Base-by-base conservation (phyloP, 495 filamentous ascomycete genomes). In the Tetracladium setigerum region DNA sequence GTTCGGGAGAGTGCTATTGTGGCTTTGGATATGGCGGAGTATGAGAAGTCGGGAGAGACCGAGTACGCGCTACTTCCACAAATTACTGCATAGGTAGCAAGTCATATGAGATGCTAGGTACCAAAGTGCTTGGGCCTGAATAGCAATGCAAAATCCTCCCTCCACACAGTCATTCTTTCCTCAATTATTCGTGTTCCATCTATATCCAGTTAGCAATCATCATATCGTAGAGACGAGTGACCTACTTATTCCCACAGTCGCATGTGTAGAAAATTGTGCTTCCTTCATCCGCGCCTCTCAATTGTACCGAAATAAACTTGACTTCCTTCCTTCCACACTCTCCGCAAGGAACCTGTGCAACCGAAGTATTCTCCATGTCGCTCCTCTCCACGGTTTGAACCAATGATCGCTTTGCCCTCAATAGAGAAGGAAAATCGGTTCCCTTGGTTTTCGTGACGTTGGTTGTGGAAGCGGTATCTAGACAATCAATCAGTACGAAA, bases 21-120 rank as follows among this genome's bases (percentile, higher is more conserved):
- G 41, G 92, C 92, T 15, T 67, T 99, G 45, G 92, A 99, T 62
- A 99, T 99, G 94, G 92, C 89, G 2, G 89, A 95, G 62, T 95
- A 84, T 60, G 92, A 99, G 74, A 89, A 85, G 74, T 87, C 78
- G 58, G 85, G 85, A 14, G 77, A 94, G 66, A 67, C 79, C 14
- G 88, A 99, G 59, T 99, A 99, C 71, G 94, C 90, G 18, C 68
- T 95, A 56, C 76, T 97, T 44, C 89, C 87, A 8, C 79, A 84
- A 54, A 69, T 44, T 45, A 32, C 42, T 22, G 56, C 30, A 16
- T 54, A 40, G 45, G 36, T 34, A 30, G 18, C 8, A 41, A 32
- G 41, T 18, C 30, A n/a, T 27, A 13, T 30, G 48, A 61, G 38
- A 48, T 52, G 47, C 47, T 47, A 49, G 51, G 56, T 47, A 54